These are phyloP conservation scores for Barbarea vulgaris DNA, from an alignment of 345 rosid genomes.

Conservation along the genomic window DNA sequence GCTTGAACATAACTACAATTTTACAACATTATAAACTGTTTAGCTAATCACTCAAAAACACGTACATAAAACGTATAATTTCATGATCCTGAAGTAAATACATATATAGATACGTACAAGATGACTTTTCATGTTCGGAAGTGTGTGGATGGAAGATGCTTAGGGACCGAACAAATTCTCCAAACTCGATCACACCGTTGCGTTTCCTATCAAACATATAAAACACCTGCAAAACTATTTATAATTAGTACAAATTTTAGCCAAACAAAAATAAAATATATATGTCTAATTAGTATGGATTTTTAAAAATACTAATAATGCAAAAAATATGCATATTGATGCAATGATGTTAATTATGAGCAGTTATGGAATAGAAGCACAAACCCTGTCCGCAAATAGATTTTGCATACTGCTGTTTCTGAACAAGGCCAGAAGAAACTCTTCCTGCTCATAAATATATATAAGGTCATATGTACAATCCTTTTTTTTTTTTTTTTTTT, in stretches of 20 bases:
- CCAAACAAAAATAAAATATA: too few species aligned
- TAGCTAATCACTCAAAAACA: neutral
- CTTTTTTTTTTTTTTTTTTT: too few species aligned
- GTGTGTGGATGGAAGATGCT: constrained; percentile 74
- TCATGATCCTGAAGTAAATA: neutral
- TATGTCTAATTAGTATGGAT: too few species aligned
- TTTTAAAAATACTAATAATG: too few species aligned
- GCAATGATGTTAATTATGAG: neutral
- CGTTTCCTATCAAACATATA: constrained; percentile 62
- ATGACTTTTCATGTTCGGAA: constrained; percentile 54
- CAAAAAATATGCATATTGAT: neutral
- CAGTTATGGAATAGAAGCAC: neutral
- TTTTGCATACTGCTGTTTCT: constrained; percentile 54
- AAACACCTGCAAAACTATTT: constrained; percentile 49
- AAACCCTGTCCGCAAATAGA: constrained; percentile 46
- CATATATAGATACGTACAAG: constrained; percentile 43
- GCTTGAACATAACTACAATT: constrained; percentile 54
- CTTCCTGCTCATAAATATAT: constrained; percentile 54
- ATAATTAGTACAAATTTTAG: neutral
- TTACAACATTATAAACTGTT: neutral
- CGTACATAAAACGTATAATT: neutral
- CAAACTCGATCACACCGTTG: constrained; percentile 67
- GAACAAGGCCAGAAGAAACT: constrained; percentile 67
- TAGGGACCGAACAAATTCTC: constrained; percentile 69
- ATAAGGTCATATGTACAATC: neutral